Evolutionary conservation across 768 basidiomycete species (phyloP), one percentile per base, ranked within the genome.

Genomic region (Asterophora lycoperdoides): DNA sequence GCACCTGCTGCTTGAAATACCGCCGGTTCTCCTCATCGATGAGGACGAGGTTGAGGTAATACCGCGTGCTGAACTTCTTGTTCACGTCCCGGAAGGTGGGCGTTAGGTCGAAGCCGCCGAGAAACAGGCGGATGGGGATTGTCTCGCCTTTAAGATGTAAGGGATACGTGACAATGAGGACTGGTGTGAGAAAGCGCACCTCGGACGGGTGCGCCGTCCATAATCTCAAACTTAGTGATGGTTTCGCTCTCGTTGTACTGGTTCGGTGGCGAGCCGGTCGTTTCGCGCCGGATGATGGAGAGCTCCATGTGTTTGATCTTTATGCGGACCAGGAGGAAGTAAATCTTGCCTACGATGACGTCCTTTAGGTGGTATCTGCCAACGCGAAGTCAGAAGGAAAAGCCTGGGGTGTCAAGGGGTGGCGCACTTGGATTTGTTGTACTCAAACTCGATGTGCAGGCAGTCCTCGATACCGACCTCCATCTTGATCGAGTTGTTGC

Each of bases 221-320:
- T 96, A 57, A 97, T 96, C 69, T 98, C 96, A 62, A 97, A 98
- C 69, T 98, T 98, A 8, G 96, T 98, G 60, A 99, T 97, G 7
- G 94, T 98, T 65, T 98, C 94, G 60, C 89, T 92, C 67, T 99
- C 95, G 64, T 97, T 99, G 67, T 99, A 98, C 69, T 94, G 93
- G 60, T 98, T 99, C n/a, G 96, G 96, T 2, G 91, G 91, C 11
- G 93, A 79, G 10, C 95, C 95, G 0, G 95, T 98, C 17, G 96
- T 99, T 68, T 98, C 96, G 17, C 94, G 80, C 33, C 95, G 85
- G 57, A 99, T 98, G 63, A 97, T 97, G 13, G 93, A 97, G 20
- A 97, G 76, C 64, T 99, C 94, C 95, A 98, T 98, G 59, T 98
- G 93, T 69, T 99, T 97, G 72, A 98, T 99, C 77, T 91, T 98